Base-by-base conservation (phyloP, 2,329 filamentous ascomycete genomes). In the Lachnellula cervina region DNA sequence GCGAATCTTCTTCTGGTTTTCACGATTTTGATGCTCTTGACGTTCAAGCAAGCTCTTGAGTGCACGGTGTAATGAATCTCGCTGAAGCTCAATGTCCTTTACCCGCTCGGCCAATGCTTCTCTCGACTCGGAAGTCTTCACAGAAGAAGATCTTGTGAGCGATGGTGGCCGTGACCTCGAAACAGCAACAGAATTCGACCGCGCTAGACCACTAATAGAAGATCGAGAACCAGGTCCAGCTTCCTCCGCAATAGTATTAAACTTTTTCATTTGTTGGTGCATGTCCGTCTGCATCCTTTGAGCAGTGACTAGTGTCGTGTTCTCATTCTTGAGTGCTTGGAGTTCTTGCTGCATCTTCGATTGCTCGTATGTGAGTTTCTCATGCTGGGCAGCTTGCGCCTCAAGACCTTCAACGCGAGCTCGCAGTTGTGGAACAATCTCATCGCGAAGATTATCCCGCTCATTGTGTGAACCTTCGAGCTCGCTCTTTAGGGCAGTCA, bases 51-150 rank as follows among this genome's bases (percentile, higher is more conserved):
- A 79, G 58, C 84, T 90, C 74, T 89, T 92, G 52, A 99, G 77
- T 6, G 94, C 90, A 58, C 82, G 84, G 74, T 97, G 94, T 6
- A 99, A 78, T 1, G 93, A 92, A 71, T 99, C 93, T 47, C 94
- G 84, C 74, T 99, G 94, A 44, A 90, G 86, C 72, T 97, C 93
- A 11, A 97, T 86, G 62, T 97, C 93, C 72, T 96, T 96, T 17
- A 96, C 79, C 32, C 89, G 82, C 63, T 96, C 91, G 1, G 86
- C 83, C 16, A 92, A 73, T 11, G 82, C 80, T 53, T 93, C 89
- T 53, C 84, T 79, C 81, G 56, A 66, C 72, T 70, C 68, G 76
- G 76, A 43, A 74, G 65, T 70, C 52, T 68, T 69, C 7, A 78
- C 71, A 0, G 79, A 80, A 49, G 75, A 73, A 7, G 87, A 87